These are phyloP conservation scores for Nelumbo lutea DNA, from an alignment of 164 flowering plant species.

Conservation along the genomic window DNA sequence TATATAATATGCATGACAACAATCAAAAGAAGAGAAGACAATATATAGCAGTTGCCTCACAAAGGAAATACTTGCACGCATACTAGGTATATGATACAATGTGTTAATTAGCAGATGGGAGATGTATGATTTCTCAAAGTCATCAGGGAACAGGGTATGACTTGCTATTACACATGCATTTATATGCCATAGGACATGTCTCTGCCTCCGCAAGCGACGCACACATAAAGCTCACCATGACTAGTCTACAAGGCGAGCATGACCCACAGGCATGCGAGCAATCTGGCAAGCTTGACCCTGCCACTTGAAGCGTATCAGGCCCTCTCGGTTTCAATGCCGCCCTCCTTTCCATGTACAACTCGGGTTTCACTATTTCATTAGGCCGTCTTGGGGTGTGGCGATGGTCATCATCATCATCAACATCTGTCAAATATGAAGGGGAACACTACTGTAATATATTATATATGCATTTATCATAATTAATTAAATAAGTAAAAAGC, in stretches of 20 bases:
- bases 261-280: conserved; percentile 90
- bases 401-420: conserved; percentile 29
- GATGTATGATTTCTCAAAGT: not conserved
- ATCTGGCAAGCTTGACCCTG: conserved; percentile 82
- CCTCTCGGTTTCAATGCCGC: conserved; percentile 5
- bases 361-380: conserved; percentile 7
- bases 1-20: too few species aligned
- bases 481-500: too few species aligned
- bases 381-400: conserved; percentile 10
- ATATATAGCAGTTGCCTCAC: too few species aligned
- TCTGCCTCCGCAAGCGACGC: conserved; percentile 68
- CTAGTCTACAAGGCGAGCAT: conserved; percentile 77
- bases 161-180: conserved; percentile 76
- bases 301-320: conserved; percentile 46
- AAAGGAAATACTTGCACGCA: conserved; percentile 6
- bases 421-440: not conserved
- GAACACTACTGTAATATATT: not conserved
- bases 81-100: conserved; percentile 4
- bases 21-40: too few species aligned
- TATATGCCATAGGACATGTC: conserved; percentile 84
- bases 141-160: conserved; percentile 77
- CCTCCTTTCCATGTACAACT: conserved; percentile 18
- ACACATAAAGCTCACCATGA: conserved; percentile 81
- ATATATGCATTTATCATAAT: too few species aligned
- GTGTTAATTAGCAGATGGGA: not conserved